phyloP scores from a whole-genome alignment of 179 eudicot genomes.

The Actinidia chinensis region DNA sequence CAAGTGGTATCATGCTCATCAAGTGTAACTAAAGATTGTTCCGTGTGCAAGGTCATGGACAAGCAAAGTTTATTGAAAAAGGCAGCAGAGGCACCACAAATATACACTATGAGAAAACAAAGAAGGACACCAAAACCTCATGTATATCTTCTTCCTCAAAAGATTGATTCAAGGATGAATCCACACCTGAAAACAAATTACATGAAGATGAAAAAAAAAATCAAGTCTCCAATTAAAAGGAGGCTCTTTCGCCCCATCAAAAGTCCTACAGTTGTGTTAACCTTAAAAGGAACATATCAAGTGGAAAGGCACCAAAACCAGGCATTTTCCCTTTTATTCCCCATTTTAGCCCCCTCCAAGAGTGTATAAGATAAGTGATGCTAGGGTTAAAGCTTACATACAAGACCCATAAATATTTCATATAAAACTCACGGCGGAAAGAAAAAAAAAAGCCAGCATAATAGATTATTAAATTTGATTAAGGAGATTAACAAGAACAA shows the following conservation, averaged over 20 bases:
- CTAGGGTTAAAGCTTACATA: neutral
- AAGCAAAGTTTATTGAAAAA: neutral
- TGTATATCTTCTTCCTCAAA: neutral
- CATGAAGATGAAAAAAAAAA: neutral
- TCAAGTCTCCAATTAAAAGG: neutral
- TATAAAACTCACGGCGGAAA: neutral
- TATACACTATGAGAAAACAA: neutral
- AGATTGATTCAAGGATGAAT: neutral
- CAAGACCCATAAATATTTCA: neutral
- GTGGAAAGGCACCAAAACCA: neutral
- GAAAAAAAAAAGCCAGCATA: neutral
- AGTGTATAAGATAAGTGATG: too few relatives aligned
- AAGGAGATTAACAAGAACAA: conserved; percentile 3
- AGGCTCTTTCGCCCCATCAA: neutral
- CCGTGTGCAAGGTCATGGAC: neutral
- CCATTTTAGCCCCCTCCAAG: neutral
- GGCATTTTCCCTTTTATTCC: neutral
- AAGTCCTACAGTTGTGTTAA: neutral
- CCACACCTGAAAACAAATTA: neutral
- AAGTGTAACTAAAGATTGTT: neutral
- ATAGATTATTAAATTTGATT: neutral
- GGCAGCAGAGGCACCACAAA: neutral
- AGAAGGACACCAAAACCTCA: neutral
- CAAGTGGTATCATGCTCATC: neutral
- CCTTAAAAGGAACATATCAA: neutral